These are phyloP conservation scores for Candolleomyces efflorescens DNA, from an alignment of 768 basidiomycete genomes.

Conservation along the genomic window DNA sequence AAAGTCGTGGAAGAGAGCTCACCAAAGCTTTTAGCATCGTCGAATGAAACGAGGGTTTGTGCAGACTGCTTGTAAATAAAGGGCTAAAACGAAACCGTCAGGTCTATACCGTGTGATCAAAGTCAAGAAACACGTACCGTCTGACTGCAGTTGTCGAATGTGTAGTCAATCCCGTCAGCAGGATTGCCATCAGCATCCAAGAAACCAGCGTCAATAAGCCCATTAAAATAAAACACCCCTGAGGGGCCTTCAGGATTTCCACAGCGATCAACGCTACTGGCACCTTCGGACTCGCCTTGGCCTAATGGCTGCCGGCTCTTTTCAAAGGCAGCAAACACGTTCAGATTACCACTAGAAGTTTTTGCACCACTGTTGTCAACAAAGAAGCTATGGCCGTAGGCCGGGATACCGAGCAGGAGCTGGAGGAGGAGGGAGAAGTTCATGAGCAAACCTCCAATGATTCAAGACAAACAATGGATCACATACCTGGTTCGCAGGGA, in stretches of 20 bases:
- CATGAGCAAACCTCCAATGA: background rate
- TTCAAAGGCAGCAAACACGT: constrained; percentile 45
- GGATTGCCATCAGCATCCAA: constrained; percentile 41
- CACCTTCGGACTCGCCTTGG: constrained; percentile 33
- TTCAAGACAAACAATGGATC: background rate
- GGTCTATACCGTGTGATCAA: background rate
- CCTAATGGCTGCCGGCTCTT: constrained; percentile 38
- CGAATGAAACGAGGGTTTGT: constrained; percentile 62
- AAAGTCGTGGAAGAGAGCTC: constrained; percentile 1
- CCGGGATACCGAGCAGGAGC: constrained; percentile 76
- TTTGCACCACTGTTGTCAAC: constrained; percentile 39
- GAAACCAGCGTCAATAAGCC: constrained; percentile 52
- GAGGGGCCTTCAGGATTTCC: constrained; percentile 26
- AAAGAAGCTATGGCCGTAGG: constrained; percentile 74
- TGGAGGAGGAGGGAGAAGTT: constrained; percentile 10
- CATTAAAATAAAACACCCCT: constrained; percentile 60
- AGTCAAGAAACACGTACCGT: constrained; percentile 48
- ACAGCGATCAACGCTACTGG: constrained; percentile 40
- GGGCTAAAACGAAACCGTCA: constrained; percentile 36
- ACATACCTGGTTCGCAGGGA: constrained; percentile 49
- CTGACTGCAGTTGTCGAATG: constrained; percentile 65
- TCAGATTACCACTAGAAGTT: constrained; percentile 24
- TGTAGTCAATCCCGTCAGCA: constrained; percentile 48
- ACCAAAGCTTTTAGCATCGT: constrained; percentile 59
- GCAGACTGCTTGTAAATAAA: constrained; percentile 57